Evolutionary conservation across 1,284 basidiomycete species (phyloP).

Genomic region (Fomitopsis palustris): DNA sequence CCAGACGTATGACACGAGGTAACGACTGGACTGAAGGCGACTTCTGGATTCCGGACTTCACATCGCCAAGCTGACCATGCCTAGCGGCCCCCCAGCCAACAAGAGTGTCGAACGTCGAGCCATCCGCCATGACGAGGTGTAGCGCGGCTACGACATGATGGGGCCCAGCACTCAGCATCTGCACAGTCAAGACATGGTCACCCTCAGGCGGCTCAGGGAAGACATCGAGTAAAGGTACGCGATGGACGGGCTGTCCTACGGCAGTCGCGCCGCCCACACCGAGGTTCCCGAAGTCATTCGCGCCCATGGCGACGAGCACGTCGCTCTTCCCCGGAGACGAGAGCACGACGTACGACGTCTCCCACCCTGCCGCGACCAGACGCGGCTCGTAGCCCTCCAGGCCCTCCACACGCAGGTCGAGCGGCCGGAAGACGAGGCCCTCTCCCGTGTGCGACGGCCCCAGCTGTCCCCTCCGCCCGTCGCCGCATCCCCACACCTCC

Average conservation of each 20-base stretch:
- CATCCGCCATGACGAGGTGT: slow-evolving; percentile 19
- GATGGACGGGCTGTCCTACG: slow-evolving; percentile 28
- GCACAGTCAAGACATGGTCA: slow-evolving; percentile 25
- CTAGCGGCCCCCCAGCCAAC: slow-evolving; percentile 83
- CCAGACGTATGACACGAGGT: slow-evolving; percentile 33
- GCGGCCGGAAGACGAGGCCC: slow-evolving; percentile 39
- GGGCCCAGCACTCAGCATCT: slow-evolving; percentile 58
- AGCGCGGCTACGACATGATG: slow-evolving; percentile 64
- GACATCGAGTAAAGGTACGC: slow-evolving; percentile 37
- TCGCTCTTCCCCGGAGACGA: slow-evolving; percentile 43
- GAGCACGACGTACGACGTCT: slow-evolving; percentile 73
- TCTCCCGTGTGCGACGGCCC: slow-evolving; percentile 32
- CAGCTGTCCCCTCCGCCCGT: slow-evolving; percentile 60
- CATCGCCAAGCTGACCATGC: slow-evolving; percentile 72
- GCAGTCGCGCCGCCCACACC: slow-evolving; percentile 42
- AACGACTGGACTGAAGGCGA: slow-evolving; percentile 28
- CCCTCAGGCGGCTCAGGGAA: slow-evolving; percentile 10
- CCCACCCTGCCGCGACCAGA: slow-evolving; percentile 70
- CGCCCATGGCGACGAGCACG: slow-evolving; percentile 74
- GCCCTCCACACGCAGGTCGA: slow-evolving; percentile 37
- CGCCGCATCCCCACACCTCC: slow-evolving; percentile 69
- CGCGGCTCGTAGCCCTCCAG: slow-evolving; percentile 36
- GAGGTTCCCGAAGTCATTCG: slow-evolving; percentile 80
- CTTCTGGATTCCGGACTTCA: slow-evolving; percentile 16
- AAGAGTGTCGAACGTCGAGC: slow-evolving; percentile 31